Base-by-base conservation (phyloP, 805 yeast genomes). In the Grigorovia jiainica region DNA sequence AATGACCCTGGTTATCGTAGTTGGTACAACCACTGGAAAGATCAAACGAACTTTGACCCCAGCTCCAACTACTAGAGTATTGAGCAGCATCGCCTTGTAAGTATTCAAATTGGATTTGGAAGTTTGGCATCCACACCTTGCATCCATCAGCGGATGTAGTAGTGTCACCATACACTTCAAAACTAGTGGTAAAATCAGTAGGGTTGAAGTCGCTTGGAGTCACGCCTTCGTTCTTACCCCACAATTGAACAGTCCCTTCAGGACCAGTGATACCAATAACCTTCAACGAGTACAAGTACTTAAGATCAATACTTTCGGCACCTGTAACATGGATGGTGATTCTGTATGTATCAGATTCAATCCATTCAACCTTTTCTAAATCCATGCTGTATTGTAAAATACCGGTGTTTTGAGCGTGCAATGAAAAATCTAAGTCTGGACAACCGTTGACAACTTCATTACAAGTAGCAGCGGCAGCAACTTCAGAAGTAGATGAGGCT, bases 261-360 rank as follows among this genome's bases (percentile, higher is more conserved):
- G 57, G 54, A 17, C 49, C 48, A 16, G 41, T 32, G 13, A 52
- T 40, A 19, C 46, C 46, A 2, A 47, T 44, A 10, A 52, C 41
- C 30, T 46, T 44, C 34, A 51, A 32, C 1, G 50, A 44, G 37
- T 43, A 46, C 25, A 53, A 31, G 24, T 43, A 41, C 16, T 47
- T 43, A 29, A 50, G 23, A 2, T 49, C 47, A 19, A 53, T 50
- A 1, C 33, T 36, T 20, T 47, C 34, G 8, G 23, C 47, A 33
- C 49, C 55, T 4, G 36, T 35, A 4, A 51, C 54, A 35, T 50
- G 53, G 5, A 53, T 48, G 7, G 52, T 48, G 11, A 53, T 39
- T 7, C 45, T 39, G 31, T 51, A 53, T 7, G 40, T 39, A 39
- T 45, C 40, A 19, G 37, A 42, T 4, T 24, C 33, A 10, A 45